These are phyloP conservation scores for Neurospora terricola DNA, from an alignment of 495 filamentous ascomycete genomes.

Conservation along the genomic window DNA sequence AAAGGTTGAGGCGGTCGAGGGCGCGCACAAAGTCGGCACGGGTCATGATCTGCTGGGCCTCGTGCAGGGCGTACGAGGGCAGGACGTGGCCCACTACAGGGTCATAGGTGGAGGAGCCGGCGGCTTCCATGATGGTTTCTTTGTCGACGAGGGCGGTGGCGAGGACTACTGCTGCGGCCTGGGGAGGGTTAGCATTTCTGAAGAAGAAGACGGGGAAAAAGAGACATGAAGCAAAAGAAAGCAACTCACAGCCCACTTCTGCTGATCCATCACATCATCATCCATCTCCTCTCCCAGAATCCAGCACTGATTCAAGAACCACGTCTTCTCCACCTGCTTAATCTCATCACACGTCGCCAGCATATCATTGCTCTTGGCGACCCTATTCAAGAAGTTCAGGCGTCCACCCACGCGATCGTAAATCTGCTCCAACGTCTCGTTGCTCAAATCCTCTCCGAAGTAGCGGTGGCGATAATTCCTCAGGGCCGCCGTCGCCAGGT, in stretches of 20 bases:
- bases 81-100: constrained; percentile 61
- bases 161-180: constrained; percentile 88
- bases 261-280: constrained; percentile 98
- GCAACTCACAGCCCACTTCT: constrained; percentile 76
- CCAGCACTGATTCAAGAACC: constrained; percentile 93
- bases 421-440: constrained; percentile 56
- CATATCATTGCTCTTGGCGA: constrained; percentile 75
- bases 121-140: constrained; percentile 51
- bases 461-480: constrained; percentile 65
- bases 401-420: constrained; percentile 82
- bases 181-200: no score
- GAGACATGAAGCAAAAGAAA: no score
- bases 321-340: constrained; percentile 72
- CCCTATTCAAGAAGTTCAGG: constrained; percentile 72
- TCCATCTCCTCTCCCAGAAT: constrained; percentile 91
- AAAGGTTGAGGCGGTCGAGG: constrained; percentile 89
- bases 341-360: constrained; percentile 68
- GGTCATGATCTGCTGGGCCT: constrained; percentile 85
- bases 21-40: constrained; percentile 86
- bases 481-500: constrained; percentile 64
- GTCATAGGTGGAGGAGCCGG: constrained; percentile 40
- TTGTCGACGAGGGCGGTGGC: constrained; percentile 80
- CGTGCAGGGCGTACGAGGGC: constrained; percentile 71
- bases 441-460: constrained; percentile 44
- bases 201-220: no score